Percentiles rank a stretch among this genome's conserved stretches.
Evolutionary conservation across 441 rosid species (phyloP).

Genomic region (Theobroma grandiflorum): DNA sequence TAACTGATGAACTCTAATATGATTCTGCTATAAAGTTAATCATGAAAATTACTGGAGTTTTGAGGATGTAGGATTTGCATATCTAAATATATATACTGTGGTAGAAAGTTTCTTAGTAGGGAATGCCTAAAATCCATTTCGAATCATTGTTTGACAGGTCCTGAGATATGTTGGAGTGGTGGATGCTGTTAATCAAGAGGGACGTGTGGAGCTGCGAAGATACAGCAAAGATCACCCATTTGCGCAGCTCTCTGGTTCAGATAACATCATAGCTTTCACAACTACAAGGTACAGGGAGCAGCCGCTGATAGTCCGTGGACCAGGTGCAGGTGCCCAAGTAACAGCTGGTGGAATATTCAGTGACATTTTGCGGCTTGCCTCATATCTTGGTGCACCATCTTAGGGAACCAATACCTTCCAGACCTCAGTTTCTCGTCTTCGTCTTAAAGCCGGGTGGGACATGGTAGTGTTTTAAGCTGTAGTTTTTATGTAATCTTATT

Average conservation of each 20-base stretch:
- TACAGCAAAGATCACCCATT: conserved; percentile 90
- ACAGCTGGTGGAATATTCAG: conserved; percentile 98
- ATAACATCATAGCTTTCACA: conserved; percentile 96
- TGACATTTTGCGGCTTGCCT: conserved; percentile 89
- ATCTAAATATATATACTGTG: too few relatives aligned
- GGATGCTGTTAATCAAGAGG: conserved; percentile 65
- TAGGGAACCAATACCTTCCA: conserved; percentile 27
- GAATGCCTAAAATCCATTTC: neutral
- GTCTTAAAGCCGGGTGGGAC: too few relatives aligned
- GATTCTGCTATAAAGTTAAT: neutral
- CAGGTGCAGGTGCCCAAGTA: conserved; percentile 99
- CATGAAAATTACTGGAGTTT: neutral
- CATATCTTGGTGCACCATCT: conserved; percentile 96
- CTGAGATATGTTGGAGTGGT: conserved; percentile 94
- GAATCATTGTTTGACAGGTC: conserved; percentile 54
- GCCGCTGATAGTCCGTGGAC: conserved; percentile 94
- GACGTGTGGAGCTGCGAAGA: conserved; percentile 79
- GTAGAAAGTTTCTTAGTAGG: neutral
- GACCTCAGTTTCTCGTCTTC: too few relatives aligned
- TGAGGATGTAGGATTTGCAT: too few relatives aligned
- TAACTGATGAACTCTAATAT: neutral
- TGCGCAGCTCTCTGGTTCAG: conserved; percentile 94
- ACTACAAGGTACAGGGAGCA: conserved; percentile 88
- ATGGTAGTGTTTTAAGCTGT: too few relatives aligned
- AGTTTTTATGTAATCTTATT: too few relatives aligned